Base-by-base conservation (phyloP, 2,329 filamentous ascomycete genomes). In the Cercospora beticola region DNA sequence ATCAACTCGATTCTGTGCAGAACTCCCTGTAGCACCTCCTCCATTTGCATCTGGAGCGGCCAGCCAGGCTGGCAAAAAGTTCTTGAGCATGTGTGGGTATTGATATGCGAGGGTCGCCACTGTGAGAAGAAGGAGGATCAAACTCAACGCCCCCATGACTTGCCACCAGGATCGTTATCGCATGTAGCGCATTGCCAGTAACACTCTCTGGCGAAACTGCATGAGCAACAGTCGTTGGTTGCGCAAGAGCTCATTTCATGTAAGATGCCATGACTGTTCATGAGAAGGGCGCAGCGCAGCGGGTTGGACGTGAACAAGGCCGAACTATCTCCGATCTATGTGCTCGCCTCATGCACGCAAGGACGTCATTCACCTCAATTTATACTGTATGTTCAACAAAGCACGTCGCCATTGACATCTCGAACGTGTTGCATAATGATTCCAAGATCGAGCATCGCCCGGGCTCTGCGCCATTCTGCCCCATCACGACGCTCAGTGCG, bases 121-220 rank as follows among this genome's bases (percentile, higher is more conserved):
- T 8, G 82, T 79, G 30, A 79, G 75, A 62, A 82, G 67, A 26
- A 84, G 68, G 30, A 78, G 74, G 33, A 76, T 79, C 31, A 81
- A 74, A 40, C 79, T 79, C 69, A 81, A 73, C 76, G 80, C 81
- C 69, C 80, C 82, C 82, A 84, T 84, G 8, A 64, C 70, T 58
- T 26, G 61, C 43, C 36, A 63, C 61, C 30, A n/a, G 9, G 28
- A 18, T 28, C 40, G 16, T 70, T 70, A 68, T 46, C 66, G 65
- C 28, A 68, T 56, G 31, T 64, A 63, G 28, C 67, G 62, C 64
- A 68, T 64, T 18, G n/a, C 67, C 18, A 64, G 62, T 57, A 58
- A 58, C 58, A 66, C 64, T 54, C 43, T 36, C 18, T 60, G 23
- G 23, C 23, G 54, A 31, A 4, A 18, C 5, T n/a, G 16, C 54